These are phyloP conservation scores for Triadica sebifera DNA, from an alignment of 345 rosid genomes.

Conservation along the genomic window DNA sequence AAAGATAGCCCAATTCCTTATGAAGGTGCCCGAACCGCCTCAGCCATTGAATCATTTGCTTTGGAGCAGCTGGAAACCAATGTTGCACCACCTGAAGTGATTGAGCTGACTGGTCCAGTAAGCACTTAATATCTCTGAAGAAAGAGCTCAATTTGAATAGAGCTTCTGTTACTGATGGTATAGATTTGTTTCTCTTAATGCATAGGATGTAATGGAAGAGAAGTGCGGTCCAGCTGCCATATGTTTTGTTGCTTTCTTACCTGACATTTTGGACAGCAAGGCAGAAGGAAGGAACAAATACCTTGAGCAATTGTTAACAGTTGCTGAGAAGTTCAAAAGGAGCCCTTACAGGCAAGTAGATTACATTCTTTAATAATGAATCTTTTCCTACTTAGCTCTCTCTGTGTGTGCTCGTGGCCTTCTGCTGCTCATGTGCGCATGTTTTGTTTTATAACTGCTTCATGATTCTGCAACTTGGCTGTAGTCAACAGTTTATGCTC, in stretches of 20 bases:
- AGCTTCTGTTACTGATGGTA: neutral
- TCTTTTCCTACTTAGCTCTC: neutral
- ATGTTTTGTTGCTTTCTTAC: constrained; percentile 90
- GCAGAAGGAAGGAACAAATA: constrained; percentile 94
- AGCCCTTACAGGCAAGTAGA: constrained; percentile 74
- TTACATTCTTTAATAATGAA: neutral
- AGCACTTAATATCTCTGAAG: constrained; percentile 22
- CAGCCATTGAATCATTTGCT: constrained; percentile 87
- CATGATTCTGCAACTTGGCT: neutral
- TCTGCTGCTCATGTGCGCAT: neutral
- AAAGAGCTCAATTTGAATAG: constrained; percentile 7
- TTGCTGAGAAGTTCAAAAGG: constrained; percentile 81
- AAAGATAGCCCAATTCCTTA: constrained; percentile 77
- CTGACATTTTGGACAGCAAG: constrained; percentile 92
- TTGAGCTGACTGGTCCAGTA: constrained; percentile 81
- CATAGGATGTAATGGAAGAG: constrained; percentile 79
- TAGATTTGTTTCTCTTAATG: constrained; percentile 3
- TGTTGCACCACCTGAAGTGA: constrained; percentile 79
- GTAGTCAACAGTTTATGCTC: neutral
- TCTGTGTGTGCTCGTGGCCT: neutral
- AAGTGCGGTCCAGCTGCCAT: constrained; percentile 93
- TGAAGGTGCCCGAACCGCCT: constrained; percentile 89
- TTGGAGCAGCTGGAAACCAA: constrained; percentile 79
- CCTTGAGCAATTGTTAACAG: constrained; percentile 64
- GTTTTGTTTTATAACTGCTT: neutral